Conservation (phyloP, 345 rosid species). For the Carallia pectinifolia region DNA sequence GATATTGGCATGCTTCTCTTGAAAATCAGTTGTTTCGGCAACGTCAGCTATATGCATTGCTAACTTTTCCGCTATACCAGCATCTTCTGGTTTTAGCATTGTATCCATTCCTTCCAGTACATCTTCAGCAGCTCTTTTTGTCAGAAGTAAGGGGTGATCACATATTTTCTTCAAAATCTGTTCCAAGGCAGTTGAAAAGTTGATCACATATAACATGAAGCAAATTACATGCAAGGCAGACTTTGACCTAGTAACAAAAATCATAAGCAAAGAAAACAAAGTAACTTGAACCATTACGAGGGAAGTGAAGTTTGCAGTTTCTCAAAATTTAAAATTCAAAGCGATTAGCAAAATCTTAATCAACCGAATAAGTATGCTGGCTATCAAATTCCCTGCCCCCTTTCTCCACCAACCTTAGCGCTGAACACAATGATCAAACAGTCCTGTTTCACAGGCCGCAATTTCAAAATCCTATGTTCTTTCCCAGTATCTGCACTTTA, state of each 20-base stretch:
- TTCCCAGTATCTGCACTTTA: no score
- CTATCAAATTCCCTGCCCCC: no score
- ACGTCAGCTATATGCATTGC: slow-evolving; percentile 87
- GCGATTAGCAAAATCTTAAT: no score
- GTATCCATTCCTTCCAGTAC: slow-evolving; percentile 93
- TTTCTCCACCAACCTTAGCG: no score
- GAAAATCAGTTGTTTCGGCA: slow-evolving; percentile 69
- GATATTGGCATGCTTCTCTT: slow-evolving; percentile 67
- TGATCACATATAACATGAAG: neutral
- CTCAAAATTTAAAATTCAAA: neutral
- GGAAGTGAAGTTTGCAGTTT: neutral
- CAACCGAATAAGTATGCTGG: no score
- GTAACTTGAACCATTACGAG: neutral
- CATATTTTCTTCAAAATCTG: slow-evolving; percentile 97
- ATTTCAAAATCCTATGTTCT: no score
- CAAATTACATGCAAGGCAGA: neutral
- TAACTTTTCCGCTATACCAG: slow-evolving; percentile 75
- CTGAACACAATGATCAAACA: no score
- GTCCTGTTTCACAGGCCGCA: no score
- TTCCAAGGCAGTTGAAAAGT: slow-evolving; percentile 23
- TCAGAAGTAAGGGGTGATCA: slow-evolving; percentile 73
- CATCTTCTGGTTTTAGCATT: slow-evolving; percentile 66
- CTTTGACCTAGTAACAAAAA: neutral
- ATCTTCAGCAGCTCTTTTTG: slow-evolving; percentile 85
- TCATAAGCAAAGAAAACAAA: neutral